Percentiles rank a stretch among this genome's conserved stretches.
Conservation (phyloP, 2,329 filamentous ascomycete species). For the Penicillium hesseltinei region DNA sequence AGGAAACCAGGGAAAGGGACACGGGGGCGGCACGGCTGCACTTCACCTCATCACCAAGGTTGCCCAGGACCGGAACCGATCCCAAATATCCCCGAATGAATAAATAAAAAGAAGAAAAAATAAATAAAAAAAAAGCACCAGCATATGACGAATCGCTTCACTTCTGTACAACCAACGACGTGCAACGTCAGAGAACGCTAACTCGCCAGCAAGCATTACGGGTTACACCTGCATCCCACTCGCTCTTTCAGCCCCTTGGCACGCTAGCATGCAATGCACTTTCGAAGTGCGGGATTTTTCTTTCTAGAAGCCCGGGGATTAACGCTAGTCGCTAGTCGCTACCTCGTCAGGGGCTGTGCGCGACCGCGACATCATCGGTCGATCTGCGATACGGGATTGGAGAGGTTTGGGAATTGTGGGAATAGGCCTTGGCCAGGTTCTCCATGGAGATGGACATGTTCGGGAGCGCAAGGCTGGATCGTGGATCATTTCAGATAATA, state of each 20-base stretch:
- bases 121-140: neutral
- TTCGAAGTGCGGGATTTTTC: slow-evolving; percentile 21
- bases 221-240: neutral
- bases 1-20: neutral
- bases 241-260: slow-evolving; percentile 7
- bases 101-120: neutral
- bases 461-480: slow-evolving; percentile 1
- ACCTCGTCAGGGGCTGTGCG: slow-evolving; percentile 14
- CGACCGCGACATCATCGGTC: slow-evolving; percentile 7
- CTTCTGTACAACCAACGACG: neutral
- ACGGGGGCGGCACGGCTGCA: neutral
- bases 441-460: neutral
- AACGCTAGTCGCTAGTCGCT: neutral
- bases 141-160: slow-evolving; percentile 2
- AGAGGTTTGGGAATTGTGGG: neutral
- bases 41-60: neutral
- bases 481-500: slow-evolving; percentile 1
- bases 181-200: slow-evolving; percentile 2
- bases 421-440: neutral
- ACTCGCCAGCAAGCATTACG: neutral
- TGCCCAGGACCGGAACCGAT: slow-evolving; percentile 1
- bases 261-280: neutral
- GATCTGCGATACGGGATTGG: slow-evolving; percentile 7
- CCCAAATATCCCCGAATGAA: neutral
- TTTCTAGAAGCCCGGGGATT: slow-evolving; percentile 17